Percentiles rank a stretch among this genome's conserved stretches.
Conservation (phyloP, 495 filamentous ascomycete genomes). For the Jackrogersella multiformis region DNA sequence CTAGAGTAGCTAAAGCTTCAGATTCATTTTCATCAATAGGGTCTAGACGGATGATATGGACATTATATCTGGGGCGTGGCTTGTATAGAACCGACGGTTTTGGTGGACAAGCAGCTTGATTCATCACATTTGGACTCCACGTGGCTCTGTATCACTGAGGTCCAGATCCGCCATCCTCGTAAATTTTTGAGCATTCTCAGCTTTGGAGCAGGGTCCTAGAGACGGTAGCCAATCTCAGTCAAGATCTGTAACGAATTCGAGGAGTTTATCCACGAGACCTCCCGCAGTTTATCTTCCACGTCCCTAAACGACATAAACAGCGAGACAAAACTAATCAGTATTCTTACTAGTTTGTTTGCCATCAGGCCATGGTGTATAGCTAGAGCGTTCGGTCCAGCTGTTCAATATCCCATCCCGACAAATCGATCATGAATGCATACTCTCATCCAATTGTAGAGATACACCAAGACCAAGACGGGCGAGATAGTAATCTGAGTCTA, state of each 20-base stretch:
- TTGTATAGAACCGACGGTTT: neutral
- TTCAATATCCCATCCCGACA: neutral
- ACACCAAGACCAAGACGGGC: neutral
- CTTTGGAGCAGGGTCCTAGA: neutral
- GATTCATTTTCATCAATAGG: neutral
- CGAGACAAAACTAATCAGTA: neutral
- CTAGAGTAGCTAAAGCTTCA: neutral
- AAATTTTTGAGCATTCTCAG: neutral
- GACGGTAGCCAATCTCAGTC: neutral
- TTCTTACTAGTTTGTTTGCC: neutral
- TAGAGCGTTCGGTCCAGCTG: constrained; percentile 2
- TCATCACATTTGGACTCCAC: neutral
- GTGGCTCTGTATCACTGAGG: neutral
- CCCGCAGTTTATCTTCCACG: neutral
- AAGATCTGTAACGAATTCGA: neutral
- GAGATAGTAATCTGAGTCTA: neutral
- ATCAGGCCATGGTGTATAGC: neutral
- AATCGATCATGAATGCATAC: neutral
- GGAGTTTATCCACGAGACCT: neutral
- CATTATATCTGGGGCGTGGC: neutral
- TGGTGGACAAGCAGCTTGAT: neutral
- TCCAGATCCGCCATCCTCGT: neutral
- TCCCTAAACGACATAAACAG: neutral
- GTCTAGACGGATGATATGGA: constrained; percentile 5
- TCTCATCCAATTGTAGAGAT: neutral